Conservation (phyloP, 1,284 basidiomycete species). For the Athelia sp. region DNA sequence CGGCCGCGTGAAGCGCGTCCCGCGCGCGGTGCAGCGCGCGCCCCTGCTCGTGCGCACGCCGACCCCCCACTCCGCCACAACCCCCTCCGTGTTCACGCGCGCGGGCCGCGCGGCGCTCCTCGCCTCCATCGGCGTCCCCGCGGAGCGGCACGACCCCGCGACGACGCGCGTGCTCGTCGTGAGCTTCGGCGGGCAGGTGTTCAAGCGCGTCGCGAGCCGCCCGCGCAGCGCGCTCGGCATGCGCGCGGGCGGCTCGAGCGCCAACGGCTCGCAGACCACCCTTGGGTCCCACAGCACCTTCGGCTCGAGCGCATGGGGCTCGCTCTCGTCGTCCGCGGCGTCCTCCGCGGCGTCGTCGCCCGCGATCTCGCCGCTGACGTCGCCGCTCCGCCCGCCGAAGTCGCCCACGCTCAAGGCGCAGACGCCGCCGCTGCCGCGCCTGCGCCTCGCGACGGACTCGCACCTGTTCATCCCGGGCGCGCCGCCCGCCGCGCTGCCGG, state of each 20-base stretch:
- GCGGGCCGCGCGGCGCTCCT: constrained; percentile 51
- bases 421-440: background rate
- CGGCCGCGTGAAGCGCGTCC: constrained; percentile 17
- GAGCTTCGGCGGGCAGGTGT: constrained; percentile 74
- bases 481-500: constrained; percentile 29
- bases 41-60: constrained; percentile 58
- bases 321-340: background rate
- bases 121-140: constrained; percentile 53
- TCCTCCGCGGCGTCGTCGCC: background rate
- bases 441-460: constrained; percentile 19
- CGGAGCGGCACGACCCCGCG: constrained; percentile 37
- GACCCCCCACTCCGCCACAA: constrained; percentile 10
- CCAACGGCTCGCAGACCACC: constrained; percentile 26
- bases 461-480: constrained; percentile 37
- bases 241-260: background rate
- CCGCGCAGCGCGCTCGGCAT: constrained; percentile 9
- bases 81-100: constrained; percentile 41
- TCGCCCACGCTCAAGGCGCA: background rate
- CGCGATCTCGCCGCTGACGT: constrained; percentile 18
- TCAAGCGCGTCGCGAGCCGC: constrained; percentile 37
- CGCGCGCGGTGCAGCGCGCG: constrained; percentile 39
- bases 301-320: background rate
- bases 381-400: background rate
- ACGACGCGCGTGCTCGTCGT: constrained; percentile 63
- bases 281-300: constrained; percentile 10